Conservation (phyloP, 805 yeast genomes). For the Candida parachauliodes region DNA sequence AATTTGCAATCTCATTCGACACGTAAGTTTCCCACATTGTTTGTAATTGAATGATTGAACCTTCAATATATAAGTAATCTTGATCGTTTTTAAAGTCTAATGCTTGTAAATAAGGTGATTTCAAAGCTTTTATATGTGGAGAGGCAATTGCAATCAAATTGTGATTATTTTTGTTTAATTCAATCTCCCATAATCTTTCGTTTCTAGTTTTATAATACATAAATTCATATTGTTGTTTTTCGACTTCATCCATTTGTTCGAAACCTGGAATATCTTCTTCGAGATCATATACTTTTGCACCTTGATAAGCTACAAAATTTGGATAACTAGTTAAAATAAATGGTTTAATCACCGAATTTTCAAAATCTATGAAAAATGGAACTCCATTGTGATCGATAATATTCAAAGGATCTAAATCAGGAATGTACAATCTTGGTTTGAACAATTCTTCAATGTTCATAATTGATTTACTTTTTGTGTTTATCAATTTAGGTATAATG, state of each 20-base stretch:
- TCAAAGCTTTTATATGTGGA: conserved; percentile 75
- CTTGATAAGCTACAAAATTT: conserved; percentile 78
- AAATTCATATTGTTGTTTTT: conserved; percentile 77
- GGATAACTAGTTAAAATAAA: conserved; percentile 77
- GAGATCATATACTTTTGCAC: conserved; percentile 78
- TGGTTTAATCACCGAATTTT: conserved; percentile 77
- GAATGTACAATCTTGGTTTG: conserved; percentile 69
- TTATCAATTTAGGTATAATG: conserved; percentile 58
- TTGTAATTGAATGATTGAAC: conserved; percentile 59
- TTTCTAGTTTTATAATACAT: conserved; percentile 89
- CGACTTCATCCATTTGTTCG: conserved; percentile 62
- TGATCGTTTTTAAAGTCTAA: conserved; percentile 53
- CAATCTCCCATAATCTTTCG: conserved; percentile 82
- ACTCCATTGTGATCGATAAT: conserved; percentile 46
- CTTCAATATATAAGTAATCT: conserved; percentile 64
- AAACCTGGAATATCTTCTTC: conserved; percentile 72
- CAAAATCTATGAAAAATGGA: conserved; percentile 69
- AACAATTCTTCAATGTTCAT: conserved; percentile 62
- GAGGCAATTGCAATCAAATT: conserved; percentile 76
- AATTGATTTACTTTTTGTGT: conserved; percentile 48
- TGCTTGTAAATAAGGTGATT: conserved; percentile 59
- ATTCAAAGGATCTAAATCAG: conserved; percentile 91
- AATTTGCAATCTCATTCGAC: conserved; percentile 52
- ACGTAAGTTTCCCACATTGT: conserved; percentile 68
- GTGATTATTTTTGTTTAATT: conserved; percentile 60